Percentiles rank a stretch among this genome's conserved stretches.
Evolutionary conservation across 371 early-diverging fungal species (phyloP).

Genomic region (Globomyces sp.): DNA sequence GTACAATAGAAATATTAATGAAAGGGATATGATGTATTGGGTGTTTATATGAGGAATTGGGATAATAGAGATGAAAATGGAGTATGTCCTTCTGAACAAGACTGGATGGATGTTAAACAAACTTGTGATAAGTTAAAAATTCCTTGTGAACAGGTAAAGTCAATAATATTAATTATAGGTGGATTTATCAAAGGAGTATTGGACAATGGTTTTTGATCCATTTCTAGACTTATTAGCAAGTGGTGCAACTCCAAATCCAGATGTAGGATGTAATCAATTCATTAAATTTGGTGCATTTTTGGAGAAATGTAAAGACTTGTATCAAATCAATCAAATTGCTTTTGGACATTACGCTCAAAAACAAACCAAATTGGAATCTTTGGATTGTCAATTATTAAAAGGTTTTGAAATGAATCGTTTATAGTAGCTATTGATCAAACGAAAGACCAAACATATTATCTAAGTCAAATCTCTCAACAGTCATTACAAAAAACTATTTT

Average conservation of each 20-base stretch:
- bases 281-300: conserved; percentile 89
- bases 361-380: conserved; percentile 20
- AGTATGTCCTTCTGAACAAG: conserved; percentile 69
- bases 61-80: conserved; percentile 78
- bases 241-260: conserved; percentile 92
- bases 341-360: conserved; percentile 86
- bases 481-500: conserved; percentile 61
- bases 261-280: conserved; percentile 80
- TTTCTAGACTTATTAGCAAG: conserved; percentile 67
- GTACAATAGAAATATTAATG: conserved; percentile 24
- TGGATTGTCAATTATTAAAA: no score
- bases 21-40: conserved; percentile 66
- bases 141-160: conserved; percentile 50
- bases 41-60: conserved; percentile 95
- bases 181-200: conserved; percentile 87
- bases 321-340: conserved; percentile 53
- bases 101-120: conserved; percentile 80
- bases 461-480: conserved; percentile 61
- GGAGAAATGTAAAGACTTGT: conserved; percentile 8
- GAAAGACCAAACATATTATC: conserved; percentile 94
- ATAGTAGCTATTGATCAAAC: conserved; percentile 57
- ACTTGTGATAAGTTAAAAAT: conserved; percentile 69
- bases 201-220: conserved; percentile 81
- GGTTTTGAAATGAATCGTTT: conserved; percentile 15
- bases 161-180: conserved; percentile 28